Conservation (phyloP, 805 yeast genomes). For the Tetrapisispora pingtungensis region DNA sequence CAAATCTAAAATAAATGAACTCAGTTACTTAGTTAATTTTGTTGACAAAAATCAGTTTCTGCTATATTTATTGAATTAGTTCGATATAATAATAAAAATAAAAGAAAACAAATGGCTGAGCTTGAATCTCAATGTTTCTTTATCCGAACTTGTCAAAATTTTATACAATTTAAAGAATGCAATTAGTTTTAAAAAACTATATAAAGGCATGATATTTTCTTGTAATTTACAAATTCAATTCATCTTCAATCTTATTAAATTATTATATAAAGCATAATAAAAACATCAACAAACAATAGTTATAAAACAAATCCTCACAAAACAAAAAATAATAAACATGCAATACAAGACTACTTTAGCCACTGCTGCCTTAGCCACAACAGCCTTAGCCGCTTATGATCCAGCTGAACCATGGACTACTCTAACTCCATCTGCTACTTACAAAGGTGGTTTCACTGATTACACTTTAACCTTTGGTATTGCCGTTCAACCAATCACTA, state of each 20-base stretch:
- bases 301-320: not conserved
- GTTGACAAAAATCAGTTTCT: no score
- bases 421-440: conserved; percentile 34
- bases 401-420: conserved; percentile 34
- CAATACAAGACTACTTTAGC: conserved; percentile 23
- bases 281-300: not conserved
- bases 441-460: conserved; percentile 30
- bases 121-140: no score
- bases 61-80: no score
- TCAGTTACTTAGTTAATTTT: no score
- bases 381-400: conserved; percentile 20
- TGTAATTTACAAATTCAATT: not conserved
- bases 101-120: no score
- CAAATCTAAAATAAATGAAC: no score
- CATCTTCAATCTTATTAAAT: no score
- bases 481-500: conserved; percentile 33
- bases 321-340: conserved; percentile 11
- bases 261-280: no score
- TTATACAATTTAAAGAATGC: no score
- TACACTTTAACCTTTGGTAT: conserved; percentile 34
- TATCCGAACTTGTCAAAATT: no score
- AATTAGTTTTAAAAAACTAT: not conserved
- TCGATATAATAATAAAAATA: no score
- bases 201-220: not conserved
- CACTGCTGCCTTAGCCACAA: conserved; percentile 24